phyloP scores from a whole-genome alignment of 371 early-diverging fungal genomes.

The Rhizopus delemar region DNA sequence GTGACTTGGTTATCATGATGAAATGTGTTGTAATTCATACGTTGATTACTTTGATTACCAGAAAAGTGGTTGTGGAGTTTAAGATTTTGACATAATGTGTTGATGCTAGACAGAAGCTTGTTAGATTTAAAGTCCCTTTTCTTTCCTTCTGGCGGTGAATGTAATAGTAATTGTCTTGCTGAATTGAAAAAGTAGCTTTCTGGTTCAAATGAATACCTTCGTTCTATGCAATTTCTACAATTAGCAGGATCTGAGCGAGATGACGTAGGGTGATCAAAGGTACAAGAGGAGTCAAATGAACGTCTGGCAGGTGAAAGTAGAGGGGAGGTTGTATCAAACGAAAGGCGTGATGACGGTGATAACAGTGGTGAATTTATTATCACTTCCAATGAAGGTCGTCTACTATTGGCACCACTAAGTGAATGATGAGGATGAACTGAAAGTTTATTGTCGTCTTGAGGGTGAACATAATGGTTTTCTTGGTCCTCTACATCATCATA shows the following conservation, averaged over 20 bases:
- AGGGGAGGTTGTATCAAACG: constrained; percentile 1
- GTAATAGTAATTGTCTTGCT: not conserved
- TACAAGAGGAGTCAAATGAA: constrained; percentile 27
- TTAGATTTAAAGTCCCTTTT: too few relatives aligned
- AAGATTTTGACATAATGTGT: not conserved
- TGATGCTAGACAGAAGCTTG: too few relatives aligned
- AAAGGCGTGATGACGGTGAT: not conserved
- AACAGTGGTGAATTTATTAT: not conserved
- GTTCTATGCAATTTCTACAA: constrained; percentile 15
- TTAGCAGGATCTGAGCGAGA: constrained; percentile 26
- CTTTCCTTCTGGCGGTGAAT: not conserved
- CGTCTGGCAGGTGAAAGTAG: constrained; percentile 4
- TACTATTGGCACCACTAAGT: not conserved
- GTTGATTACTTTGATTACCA: not conserved
- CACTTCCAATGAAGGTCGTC: not conserved
- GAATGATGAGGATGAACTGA: not conserved
- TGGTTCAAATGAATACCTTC: not conserved
- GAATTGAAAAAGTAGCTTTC: not conserved
- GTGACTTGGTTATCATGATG: too few relatives aligned
- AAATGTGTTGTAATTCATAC: not conserved
- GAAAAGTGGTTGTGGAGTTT: not conserved
- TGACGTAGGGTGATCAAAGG: constrained; percentile 31
- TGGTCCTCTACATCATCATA: constrained; percentile 10
- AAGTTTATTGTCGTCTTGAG: not conserved
- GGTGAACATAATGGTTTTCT: not conserved